Evolutionary conservation across 2,329 filamentous ascomycete species (phyloP).

Genomic region (Colletotrichum lupini): DNA sequence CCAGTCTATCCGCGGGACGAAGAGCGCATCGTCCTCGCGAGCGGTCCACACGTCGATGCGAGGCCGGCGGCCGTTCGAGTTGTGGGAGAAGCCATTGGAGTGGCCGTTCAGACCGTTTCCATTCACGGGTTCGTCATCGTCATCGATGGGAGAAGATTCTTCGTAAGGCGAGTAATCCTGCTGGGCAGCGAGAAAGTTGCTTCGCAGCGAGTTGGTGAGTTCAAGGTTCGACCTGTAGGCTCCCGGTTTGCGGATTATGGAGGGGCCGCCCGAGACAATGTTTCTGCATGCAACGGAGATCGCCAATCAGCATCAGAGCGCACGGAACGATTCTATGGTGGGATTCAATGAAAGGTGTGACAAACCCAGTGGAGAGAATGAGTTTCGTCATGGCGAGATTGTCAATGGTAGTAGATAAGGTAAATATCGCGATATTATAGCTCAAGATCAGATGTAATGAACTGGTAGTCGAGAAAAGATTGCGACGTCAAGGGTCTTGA

Average conservation of each 20-base stretch:
- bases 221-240: slow-evolving; percentile 91
- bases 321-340: slow-evolving; percentile 38
- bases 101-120: slow-evolving; percentile 42
- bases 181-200: slow-evolving; percentile 83
- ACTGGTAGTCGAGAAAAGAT: not conserved
- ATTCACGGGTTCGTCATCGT: slow-evolving; percentile 42
- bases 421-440: not conserved
- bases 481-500: slow-evolving; percentile 13
- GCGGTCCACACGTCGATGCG: slow-evolving; percentile 74
- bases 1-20: slow-evolving; percentile 83
- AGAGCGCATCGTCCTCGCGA: slow-evolving; percentile 67
- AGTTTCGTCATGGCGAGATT: slow-evolving; percentile 74
- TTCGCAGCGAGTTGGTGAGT: slow-evolving; percentile 86
- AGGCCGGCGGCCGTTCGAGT: slow-evolving; percentile 40
- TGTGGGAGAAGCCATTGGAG: slow-evolving; percentile 45
- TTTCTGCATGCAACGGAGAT: slow-evolving; percentile 62
- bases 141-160: slow-evolving; percentile 39
- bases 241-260: slow-evolving; percentile 83
- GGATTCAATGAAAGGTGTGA: slow-evolving; percentile 35
- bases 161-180: slow-evolving; percentile 62
- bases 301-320: slow-evolving; percentile 35
- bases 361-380: slow-evolving; percentile 87
- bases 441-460: not conserved
- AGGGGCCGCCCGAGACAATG: slow-evolving; percentile 85
- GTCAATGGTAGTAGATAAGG: not conserved